Percentiles rank a stretch among this genome's conserved stretches.
Evolutionary conservation across 2,329 filamentous ascomycete genomes (phyloP).

Genomic region (Metarhizium anisopliae): DNA sequence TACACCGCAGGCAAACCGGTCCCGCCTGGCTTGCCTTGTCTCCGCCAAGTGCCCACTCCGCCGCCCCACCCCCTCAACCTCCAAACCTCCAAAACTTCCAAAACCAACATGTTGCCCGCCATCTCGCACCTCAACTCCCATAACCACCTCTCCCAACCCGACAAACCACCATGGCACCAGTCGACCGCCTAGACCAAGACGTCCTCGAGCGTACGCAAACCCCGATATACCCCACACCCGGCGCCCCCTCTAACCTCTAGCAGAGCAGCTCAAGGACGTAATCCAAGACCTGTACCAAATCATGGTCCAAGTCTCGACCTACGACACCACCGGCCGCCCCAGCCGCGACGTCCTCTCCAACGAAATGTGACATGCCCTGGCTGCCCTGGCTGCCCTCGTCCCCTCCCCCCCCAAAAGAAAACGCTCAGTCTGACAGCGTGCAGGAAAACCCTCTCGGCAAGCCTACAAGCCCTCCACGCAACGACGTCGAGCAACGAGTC

Average conservation of each 20-base stretch:
- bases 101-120: no score
- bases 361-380: slow-evolving; percentile 33
- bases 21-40: no score
- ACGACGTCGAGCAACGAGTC: slow-evolving; percentile 28
- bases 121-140: slow-evolving; percentile 21
- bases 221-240: background rate
- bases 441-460: slow-evolving; percentile 30
- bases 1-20: no score
- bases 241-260: background rate
- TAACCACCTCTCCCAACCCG: background rate
- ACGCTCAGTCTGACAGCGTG: background rate
- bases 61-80: background rate
- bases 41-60: no score
- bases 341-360: slow-evolving; percentile 47
- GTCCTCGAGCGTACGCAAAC: slow-evolving; percentile 29
- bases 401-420: background rate
- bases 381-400: no score
- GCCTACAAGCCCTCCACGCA: slow-evolving; percentile 29
- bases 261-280: slow-evolving; percentile 51
- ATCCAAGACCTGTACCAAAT: slow-evolving; percentile 57
- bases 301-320: slow-evolving; percentile 53
- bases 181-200: slow-evolving; percentile 28
- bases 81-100: no score
- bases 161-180: slow-evolving; percentile 28
- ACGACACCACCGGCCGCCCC: slow-evolving; percentile 43